Base-by-base conservation (phyloP, 2,329 filamentous ascomycete species). In the Alternaria viburni region DNA sequence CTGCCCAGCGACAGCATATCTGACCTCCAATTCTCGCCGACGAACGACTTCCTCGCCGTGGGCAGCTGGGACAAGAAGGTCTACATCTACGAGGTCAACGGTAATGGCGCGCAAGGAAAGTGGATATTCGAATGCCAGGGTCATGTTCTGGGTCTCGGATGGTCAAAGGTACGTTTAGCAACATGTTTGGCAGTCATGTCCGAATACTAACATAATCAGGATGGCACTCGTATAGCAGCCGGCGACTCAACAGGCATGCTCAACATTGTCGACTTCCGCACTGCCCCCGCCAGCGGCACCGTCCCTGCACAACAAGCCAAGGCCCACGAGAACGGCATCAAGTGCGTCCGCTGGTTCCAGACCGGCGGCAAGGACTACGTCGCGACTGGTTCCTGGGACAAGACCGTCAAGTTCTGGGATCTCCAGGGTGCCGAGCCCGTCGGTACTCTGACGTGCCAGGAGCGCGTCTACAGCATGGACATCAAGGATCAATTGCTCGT, bases 21-120 rank as follows among this genome's bases (percentile, higher is more conserved):
- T 36, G 93, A 93, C 77, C 86, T 99, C 64, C 85, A 89, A 52
- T 99, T 97, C 83, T 94, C 91, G 13, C 89, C 91, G 1, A 85
- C 85, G 57, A 87, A 83, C 69, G 93, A 98, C 74, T 91, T 96
- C 78, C 86, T 99, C 17, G 93, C 95, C 23, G 92, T 97, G 36
- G 85, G 93, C 51, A 97, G 93, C 73, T 99, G 96, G 96, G 96
- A 99, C 82, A 97, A 96, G 84, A 97, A 97, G 80, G 93, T 98
- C 67, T 91, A 94, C 76, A 95, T 99, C 78, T 99, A 98, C 83
- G 93, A 98, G 81, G 93, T 98, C 77, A 89, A 90, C 60, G 89
- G 89, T 69, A 93, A 93, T 46, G 88, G 91, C 77, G 95, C 91
- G 75, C 89, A 93, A 78, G 93, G 93, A 54, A 95, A 94, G 76